A percentile compares a stretch with the other conserved stretches of the same genome.
Conservation (phyloP, 169 alveolate species). For the Perkinsus marinus region DNA sequence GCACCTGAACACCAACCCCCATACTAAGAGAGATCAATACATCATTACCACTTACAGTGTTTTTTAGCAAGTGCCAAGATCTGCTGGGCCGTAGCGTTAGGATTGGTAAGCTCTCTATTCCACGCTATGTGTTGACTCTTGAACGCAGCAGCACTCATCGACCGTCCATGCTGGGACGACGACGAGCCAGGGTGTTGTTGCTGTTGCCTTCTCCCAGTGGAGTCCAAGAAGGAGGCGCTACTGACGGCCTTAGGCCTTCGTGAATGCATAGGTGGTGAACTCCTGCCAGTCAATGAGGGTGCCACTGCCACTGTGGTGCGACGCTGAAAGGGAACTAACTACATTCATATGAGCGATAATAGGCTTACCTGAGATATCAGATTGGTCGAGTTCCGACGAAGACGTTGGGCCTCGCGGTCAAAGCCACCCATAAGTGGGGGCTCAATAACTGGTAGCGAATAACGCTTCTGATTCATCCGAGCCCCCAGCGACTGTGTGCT, state of each 20-base stretch:
- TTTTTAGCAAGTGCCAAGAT: not conserved
- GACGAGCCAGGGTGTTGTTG: too few relatives aligned
- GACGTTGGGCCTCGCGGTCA: not conserved
- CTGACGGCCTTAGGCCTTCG: not conserved
- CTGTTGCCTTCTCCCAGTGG: not conserved
- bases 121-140: not conserved
- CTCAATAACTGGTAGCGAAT: not conserved
- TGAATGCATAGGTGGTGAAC: not conserved
- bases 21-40: not conserved
- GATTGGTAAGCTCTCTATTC: not conserved
- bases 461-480: not conserved
- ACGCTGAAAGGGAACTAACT: not conserved
- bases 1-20: not conserved
- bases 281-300: not conserved
- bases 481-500: not conserved
- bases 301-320: not conserved
- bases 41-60: not conserved
- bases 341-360: not conserved
- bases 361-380: not conserved
- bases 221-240: not conserved
- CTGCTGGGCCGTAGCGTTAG: not conserved
- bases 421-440: not conserved
- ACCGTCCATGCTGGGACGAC: not conserved
- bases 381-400: not conserved
- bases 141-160: not conserved